These are phyloP conservation scores for Neoboletus magnificus DNA, from an alignment of 768 basidiomycete species.

Conservation along the genomic window DNA sequence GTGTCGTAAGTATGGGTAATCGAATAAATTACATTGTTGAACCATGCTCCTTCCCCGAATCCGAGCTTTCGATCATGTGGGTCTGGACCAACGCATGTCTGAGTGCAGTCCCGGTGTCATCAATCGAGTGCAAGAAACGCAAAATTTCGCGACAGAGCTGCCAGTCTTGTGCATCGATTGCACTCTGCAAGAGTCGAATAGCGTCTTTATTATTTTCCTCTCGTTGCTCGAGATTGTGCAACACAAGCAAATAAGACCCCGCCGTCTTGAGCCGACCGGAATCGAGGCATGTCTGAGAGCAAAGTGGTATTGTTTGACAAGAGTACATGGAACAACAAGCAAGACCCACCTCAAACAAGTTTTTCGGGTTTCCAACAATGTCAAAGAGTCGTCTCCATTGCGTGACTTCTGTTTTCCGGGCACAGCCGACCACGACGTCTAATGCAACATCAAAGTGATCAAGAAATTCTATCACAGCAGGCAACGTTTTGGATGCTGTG, in stretches of 20 bases:
- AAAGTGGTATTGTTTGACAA: background rate
- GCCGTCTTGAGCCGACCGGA: conserved; percentile 81
- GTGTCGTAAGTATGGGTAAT: background rate
- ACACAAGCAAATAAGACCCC: conserved; percentile 86
- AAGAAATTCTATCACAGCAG: conserved; percentile 79
- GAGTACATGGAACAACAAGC: background rate
- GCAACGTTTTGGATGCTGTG: conserved; percentile 43
- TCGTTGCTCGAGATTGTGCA: conserved; percentile 90
- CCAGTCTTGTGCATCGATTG: conserved; percentile 79
- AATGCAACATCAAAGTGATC: conserved; percentile 91
- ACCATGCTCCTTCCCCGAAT: background rate
- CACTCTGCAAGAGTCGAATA: conserved; percentile 72
- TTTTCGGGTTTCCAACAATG: conserved; percentile 86
- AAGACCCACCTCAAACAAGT: conserved; percentile 78
- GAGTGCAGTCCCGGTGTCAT: conserved; percentile 76
- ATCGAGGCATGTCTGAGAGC: conserved; percentile 63
- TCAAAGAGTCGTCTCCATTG: conserved; percentile 87
- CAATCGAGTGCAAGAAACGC: conserved; percentile 89
- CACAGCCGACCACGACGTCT: conserved; percentile 94
- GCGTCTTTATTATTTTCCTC: conserved; percentile 77
- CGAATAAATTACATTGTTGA: background rate
- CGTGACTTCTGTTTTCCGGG: conserved; percentile 92
- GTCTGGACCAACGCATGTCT: conserved; percentile 56
- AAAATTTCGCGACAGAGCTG: conserved; percentile 88
- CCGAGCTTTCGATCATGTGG: conserved; percentile 29